Base-by-base conservation (phyloP, 2,329 filamentous ascomycete genomes). In the Cryphonectria radicalis region DNA sequence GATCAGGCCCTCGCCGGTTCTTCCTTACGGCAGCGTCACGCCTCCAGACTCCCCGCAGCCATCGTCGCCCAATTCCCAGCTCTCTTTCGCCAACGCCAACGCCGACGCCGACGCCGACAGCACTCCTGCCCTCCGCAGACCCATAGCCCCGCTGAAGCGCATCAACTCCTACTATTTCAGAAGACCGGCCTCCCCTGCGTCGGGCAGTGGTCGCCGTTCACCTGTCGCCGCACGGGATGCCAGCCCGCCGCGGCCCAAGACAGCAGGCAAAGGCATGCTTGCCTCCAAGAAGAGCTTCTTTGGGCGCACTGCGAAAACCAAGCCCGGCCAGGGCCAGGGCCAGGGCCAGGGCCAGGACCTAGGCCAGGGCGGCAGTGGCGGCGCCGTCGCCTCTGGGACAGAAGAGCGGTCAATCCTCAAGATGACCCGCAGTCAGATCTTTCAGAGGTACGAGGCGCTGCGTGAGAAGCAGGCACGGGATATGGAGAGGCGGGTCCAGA, bases 401-500 rank as follows among this genome's bases (percentile, higher is more conserved):
- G n/a, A 17, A 43, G 67, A 53, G 37, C 57, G 13, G 43, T 67
- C 71, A 11, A 22, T 67, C 3, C 28, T 69, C 28, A 71, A 71
- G 43, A 60, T 69, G 66, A 63, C 71, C 7, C 69, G 66, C 8
- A 63, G 66, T n/a, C 66, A 71, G 59, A 63, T 69, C 4, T 69
- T 71, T 35, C 69, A 68, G n/a, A 63, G 50, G 37, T 69, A 73
- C 63, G 72, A 73, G 28, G 66, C 69, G 53, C 72, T 71, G 4
- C 69, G 69, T n/a, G 72, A 71, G 59, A 67, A 69, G 42, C 69
- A 71, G 35, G 62, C 63, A 4, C 63, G 63, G 6, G 86, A 88
- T 55, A 83, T 87, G 77, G 84, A 86, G 73, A 80, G 79, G 14
- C 82, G 85, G 1, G 76, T 87, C 17, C 80, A 81, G 8, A 79